A percentile compares a stretch with the other conserved stretches of the same genome.
Evolutionary conservation across 202 grass and related monocot species (phyloP).

Genomic region (Elaeis oleifera): DNA sequence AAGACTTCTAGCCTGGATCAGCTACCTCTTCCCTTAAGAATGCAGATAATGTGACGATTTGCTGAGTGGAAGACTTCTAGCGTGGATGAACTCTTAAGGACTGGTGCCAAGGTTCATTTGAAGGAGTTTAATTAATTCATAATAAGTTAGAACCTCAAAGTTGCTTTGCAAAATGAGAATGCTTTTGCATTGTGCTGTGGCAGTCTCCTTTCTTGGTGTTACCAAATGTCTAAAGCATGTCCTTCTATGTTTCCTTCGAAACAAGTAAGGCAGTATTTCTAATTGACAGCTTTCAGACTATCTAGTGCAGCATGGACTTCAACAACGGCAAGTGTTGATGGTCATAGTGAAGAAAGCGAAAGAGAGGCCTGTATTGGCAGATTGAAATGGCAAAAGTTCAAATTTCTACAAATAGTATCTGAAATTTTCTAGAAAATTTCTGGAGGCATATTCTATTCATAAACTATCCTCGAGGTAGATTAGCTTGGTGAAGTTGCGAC

Average conservation of each 20-base stretch:
- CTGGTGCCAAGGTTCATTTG: constrained; percentile 32
- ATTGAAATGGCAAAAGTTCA: constrained; percentile 79
- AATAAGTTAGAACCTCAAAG: constrained; percentile 71
- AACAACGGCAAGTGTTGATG: constrained; percentile 66
- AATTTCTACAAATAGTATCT: constrained; percentile 62
- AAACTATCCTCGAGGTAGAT: constrained; percentile 81
- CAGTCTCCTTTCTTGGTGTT: constrained; percentile 10
- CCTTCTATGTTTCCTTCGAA: constrained; percentile 83
- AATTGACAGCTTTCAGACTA: constrained; percentile 79
- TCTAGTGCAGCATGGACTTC: constrained; percentile 79
- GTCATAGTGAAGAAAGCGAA: constrained; percentile 40
- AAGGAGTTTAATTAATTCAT: constrained; percentile 59
- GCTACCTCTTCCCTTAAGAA: constrained; percentile 48
- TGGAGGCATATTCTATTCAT: constrained; percentile 82
- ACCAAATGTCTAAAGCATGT: constrained; percentile 36
- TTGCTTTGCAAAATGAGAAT: constrained; percentile 82
- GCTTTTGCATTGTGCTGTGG: constrained; percentile 81
- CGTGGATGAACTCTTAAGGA: constrained; percentile 36
- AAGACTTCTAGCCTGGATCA: constrained; percentile 38
- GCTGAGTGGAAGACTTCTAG: constrained; percentile 38
- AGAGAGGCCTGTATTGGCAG: constrained; percentile 68
- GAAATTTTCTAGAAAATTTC: constrained; percentile 78
- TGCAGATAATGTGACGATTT: constrained; percentile 52
- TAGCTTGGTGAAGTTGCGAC: constrained; percentile 94
- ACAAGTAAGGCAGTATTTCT: constrained; percentile 73